Conservation (phyloP, 73 alveolate species). For the Tetrahymena borealis region DNA sequence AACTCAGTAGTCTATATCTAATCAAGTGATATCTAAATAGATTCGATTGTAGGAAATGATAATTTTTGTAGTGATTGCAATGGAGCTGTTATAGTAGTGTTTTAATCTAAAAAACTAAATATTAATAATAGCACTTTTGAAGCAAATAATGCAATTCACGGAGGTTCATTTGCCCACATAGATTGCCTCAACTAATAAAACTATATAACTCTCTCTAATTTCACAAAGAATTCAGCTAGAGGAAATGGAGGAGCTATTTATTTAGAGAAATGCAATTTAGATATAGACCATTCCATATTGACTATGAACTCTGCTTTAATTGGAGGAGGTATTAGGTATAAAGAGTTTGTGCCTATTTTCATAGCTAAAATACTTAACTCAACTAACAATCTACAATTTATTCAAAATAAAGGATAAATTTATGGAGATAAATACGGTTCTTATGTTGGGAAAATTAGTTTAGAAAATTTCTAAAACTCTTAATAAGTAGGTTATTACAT, state of each 20-base stretch:
- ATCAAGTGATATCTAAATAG: neutral
- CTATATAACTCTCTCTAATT: no score
- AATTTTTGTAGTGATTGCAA: neutral
- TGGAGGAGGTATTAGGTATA: neutral
- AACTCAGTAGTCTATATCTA: neutral
- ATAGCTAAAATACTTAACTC: neutral
- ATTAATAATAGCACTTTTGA: neutral
- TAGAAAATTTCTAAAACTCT: neutral
- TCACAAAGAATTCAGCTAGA: no score
- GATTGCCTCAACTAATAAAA: neutral
- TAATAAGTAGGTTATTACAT: neutral
- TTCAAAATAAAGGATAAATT: neutral
- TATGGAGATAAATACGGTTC: neutral
- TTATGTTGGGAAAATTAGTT: neutral
- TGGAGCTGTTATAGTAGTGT: neutral
- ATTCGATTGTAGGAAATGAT: neutral
- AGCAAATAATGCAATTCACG: neutral
- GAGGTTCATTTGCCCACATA: neutral
- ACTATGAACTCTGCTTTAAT: neutral
- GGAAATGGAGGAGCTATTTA: neutral
- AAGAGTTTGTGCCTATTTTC: neutral
- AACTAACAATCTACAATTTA: neutral
- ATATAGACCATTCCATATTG: neutral
- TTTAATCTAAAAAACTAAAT: neutral
- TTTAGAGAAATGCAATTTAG: neutral